Conservation (phyloP, 345 rosid genomes). For the Gossypium sturtianum region DNA sequence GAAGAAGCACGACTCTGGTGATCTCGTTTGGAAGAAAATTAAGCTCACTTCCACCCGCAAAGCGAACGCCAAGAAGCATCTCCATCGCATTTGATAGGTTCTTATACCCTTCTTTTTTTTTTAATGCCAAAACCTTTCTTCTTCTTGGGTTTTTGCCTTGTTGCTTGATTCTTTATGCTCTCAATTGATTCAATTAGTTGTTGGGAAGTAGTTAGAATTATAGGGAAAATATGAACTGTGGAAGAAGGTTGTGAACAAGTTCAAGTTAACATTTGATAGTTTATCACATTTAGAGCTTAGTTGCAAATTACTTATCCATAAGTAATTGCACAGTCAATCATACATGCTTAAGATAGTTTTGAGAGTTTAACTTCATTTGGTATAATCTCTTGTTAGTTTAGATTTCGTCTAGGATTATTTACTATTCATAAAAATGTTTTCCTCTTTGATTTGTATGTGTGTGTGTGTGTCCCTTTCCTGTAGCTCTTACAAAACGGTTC, state of each 20-base stretch:
- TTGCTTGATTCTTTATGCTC: background rate
- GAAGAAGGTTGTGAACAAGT: background rate
- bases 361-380: background rate
- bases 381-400: background rate
- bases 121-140: background rate
- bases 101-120: background rate
- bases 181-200: background rate
- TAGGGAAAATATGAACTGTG: background rate
- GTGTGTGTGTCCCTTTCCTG: background rate
- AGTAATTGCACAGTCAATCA: background rate
- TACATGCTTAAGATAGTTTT: background rate
- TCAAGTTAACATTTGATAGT: background rate
- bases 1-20: slow-evolving; percentile 87
- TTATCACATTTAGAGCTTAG: background rate
- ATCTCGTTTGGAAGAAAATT: slow-evolving; percentile 91
- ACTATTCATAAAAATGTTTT: background rate
- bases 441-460: background rate
- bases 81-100: slow-evolving; percentile 92
- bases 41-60: slow-evolving; percentile 88
- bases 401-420: background rate
- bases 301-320: too few relatives aligned
- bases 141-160: background rate
- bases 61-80: slow-evolving; percentile 92
- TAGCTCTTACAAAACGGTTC: background rate
- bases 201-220: background rate